Percentiles rank a stretch among this genome's conserved stretches.
phyloP scores from a whole-genome alignment of 2,329 filamentous ascomycete species.

The Hymenoscyphus fraxineus region DNA sequence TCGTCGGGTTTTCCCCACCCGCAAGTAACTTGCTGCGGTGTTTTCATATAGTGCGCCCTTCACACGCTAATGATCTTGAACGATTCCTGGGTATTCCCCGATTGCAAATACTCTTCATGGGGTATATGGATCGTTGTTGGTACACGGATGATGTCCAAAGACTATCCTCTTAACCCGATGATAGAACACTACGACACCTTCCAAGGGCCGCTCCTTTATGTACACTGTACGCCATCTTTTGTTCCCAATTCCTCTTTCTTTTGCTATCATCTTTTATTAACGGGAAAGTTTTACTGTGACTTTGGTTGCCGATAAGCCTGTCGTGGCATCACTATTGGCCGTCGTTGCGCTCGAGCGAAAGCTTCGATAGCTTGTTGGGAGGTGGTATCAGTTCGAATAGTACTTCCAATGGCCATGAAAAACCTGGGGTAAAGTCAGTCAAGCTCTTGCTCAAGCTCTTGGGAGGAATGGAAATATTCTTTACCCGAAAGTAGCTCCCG shows the following conservation, averaged over 20 bases:
- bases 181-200: neutral
- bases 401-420: conserved; percentile 98
- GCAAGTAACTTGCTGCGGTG: neutral
- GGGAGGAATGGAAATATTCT: conserved; percentile 26
- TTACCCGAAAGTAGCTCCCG: conserved; percentile 93
- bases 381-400: conserved; percentile 81
- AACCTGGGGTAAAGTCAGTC: conserved; percentile 50
- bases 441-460: conserved; percentile 11
- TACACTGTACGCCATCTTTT: conserved; percentile 5
- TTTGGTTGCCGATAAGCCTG: conserved; percentile 22
- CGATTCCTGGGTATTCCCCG: neutral
- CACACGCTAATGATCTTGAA: neutral
- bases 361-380: conserved; percentile 71
- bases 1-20: neutral
- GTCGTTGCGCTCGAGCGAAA: conserved; percentile 69
- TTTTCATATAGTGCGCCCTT: neutral
- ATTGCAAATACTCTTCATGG: neutral
- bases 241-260: neutral
- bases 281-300: conserved; percentile 11
- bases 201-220: neutral
- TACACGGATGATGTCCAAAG: neutral
- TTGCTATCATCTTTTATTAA: neutral
- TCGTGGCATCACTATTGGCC: conserved; percentile 62
- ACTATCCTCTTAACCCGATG: neutral
- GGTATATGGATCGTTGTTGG: conserved; percentile 3